Evolutionary conservation across 2,329 filamentous ascomycete genomes (phyloP).

Genomic region (Exophiala oligosperma): DNA sequence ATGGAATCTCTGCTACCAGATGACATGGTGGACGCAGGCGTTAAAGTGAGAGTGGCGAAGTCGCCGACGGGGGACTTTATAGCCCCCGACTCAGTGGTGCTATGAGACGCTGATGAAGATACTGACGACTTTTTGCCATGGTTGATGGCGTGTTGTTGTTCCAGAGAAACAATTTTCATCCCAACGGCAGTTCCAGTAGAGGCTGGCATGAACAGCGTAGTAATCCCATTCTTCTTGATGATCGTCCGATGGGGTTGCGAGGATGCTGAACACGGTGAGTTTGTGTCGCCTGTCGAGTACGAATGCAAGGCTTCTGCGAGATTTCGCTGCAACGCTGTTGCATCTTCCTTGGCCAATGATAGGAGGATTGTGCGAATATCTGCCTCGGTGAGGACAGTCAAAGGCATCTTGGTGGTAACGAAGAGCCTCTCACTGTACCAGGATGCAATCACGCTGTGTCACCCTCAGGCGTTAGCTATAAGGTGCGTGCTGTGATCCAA

Average conservation of each 20-base stretch:
- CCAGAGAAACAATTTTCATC: slow-evolving; percentile 64
- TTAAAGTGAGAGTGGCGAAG: slow-evolving; percentile 38
- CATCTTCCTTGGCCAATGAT: slow-evolving; percentile 57
- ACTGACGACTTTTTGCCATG: slow-evolving; percentile 17
- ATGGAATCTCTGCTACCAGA: slow-evolving; percentile 29
- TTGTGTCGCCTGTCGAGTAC: slow-evolving; percentile 64
- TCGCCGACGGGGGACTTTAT: slow-evolving; percentile 38
- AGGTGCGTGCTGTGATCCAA: too few relatives aligned
- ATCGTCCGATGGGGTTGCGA: slow-evolving; percentile 64
- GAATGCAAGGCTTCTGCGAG: slow-evolving; percentile 63
- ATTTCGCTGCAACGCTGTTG: slow-evolving; percentile 57
- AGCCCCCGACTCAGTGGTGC: slow-evolving; percentile 28
- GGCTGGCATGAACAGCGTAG: slow-evolving; percentile 68
- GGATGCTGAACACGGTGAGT: slow-evolving; percentile 57
- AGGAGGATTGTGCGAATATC: slow-evolving; percentile 58
- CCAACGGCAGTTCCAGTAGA: slow-evolving; percentile 60
- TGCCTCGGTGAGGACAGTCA: slow-evolving; percentile 59
- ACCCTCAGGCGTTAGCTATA: too few relatives aligned
- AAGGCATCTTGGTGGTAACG: slow-evolving; percentile 50
- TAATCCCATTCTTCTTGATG: slow-evolving; percentile 61
- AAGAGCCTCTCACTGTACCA: background rate
- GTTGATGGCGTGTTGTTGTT: slow-evolving; percentile 34
- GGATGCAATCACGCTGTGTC: too few relatives aligned
- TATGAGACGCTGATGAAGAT: slow-evolving; percentile 28
- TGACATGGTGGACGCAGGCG: slow-evolving; percentile 33